These are phyloP conservation scores for Penicillium paradoxum DNA, from an alignment of 495 filamentous ascomycete species.

Conservation along the genomic window DNA sequence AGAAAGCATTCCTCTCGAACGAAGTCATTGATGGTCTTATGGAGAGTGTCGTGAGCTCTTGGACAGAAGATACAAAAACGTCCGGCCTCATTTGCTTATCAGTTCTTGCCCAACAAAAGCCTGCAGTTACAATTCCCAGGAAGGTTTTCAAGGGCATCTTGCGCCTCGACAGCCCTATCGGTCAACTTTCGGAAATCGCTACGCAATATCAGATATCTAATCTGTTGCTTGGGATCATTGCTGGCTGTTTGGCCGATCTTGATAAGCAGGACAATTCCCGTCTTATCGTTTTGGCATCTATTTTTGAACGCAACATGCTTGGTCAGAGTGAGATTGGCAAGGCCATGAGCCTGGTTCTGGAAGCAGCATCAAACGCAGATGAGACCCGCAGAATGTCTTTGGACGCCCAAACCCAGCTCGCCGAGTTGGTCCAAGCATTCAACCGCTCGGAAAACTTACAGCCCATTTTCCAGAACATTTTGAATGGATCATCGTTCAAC, in stretches of 20 bases:
- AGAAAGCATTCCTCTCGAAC: slow-evolving; percentile 73
- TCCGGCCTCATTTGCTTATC: slow-evolving; percentile 77
- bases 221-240: slow-evolving; percentile 64
- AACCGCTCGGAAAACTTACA: slow-evolving; percentile 49
- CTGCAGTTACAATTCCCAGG: slow-evolving; percentile 51
- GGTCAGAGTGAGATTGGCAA: slow-evolving; percentile 55
- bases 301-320: slow-evolving; percentile 58
- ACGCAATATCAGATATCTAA: slow-evolving; percentile 64
- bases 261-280: slow-evolving; percentile 52
- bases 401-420: slow-evolving; percentile 56
- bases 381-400: slow-evolving; percentile 36
- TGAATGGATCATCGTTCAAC: slow-evolving; percentile 59
- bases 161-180: slow-evolving; percentile 54
- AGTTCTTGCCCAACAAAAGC: slow-evolving; percentile 72
- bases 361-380: slow-evolving; percentile 30
- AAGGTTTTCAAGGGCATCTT: slow-evolving; percentile 64
- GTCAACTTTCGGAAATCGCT: slow-evolving; percentile 56
- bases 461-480: slow-evolving; percentile 51
- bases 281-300: slow-evolving; percentile 52
- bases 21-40: slow-evolving; percentile 72
- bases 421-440: slow-evolving; percentile 57
- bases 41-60: slow-evolving; percentile 74
- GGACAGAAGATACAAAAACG: slow-evolving; percentile 62
- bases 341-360: slow-evolving; percentile 58
- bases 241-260: slow-evolving; percentile 62